These are phyloP conservation scores for Penicillium angulare DNA, from an alignment of 495 filamentous ascomycete genomes.

Conservation along the genomic window DNA sequence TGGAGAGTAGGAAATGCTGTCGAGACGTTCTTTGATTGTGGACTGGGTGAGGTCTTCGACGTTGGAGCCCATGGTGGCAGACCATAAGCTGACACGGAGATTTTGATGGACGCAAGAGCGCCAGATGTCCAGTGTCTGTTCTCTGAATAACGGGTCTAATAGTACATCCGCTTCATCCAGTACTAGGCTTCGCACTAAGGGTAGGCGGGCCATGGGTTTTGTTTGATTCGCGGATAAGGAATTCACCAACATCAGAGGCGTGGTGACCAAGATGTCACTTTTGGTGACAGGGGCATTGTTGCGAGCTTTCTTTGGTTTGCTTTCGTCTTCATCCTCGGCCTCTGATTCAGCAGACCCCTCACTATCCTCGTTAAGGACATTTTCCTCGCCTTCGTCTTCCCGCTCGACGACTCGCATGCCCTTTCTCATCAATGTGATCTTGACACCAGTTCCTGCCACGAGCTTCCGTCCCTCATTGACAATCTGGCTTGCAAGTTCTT, in stretches of 20 bases:
- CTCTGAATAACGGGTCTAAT: conserved; percentile 83
- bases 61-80: conserved; percentile 92
- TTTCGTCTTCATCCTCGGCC: conserved; percentile 39
- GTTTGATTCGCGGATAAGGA: conserved; percentile 57
- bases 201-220: conserved; percentile 48
- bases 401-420: conserved; percentile 66
- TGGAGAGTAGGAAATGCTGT: conserved; percentile 15
- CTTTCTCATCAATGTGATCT: conserved; percentile 80
- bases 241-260: conserved; percentile 75
- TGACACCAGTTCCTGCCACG: conserved; percentile 71
- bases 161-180: conserved; percentile 96
- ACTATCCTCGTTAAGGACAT: conserved; percentile 42
- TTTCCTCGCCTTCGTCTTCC: conserved; percentile 25
- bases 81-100: conserved; percentile 81
- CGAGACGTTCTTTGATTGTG: conserved; percentile 54
- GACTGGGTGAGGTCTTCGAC: conserved; percentile 74
- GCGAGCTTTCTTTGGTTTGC: conserved; percentile 30
- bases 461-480: conserved; percentile 88
- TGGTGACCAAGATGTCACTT: conserved; percentile 88
- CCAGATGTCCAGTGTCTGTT: conserved; percentile 90
- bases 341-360: conserved; percentile 37
- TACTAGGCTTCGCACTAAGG: conserved; percentile 67
- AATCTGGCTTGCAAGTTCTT: conserved; percentile 89
- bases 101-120: conserved; percentile 62
- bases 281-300: conserved; percentile 50